phyloP scores from a whole-genome alignment of 257 asterid species.

The Lycium barbarum region DNA sequence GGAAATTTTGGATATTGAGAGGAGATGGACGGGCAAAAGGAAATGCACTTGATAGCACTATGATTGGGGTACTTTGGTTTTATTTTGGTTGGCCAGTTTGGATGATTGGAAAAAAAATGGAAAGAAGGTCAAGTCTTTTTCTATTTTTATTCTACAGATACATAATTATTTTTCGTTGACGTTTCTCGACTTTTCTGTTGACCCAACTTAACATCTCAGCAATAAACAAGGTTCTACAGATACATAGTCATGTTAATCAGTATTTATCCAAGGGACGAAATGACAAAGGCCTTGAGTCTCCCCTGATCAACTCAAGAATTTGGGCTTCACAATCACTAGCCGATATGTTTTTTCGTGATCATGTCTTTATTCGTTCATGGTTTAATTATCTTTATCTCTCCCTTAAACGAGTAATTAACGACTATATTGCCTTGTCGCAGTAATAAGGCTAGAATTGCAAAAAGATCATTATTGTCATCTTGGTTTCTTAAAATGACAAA shows the following conservation, averaged over 20 bases:
- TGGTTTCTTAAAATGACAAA: background rate
- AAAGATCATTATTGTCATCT: too few species aligned
- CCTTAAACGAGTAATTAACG: background rate
- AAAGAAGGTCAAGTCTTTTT: constrained; percentile 23
- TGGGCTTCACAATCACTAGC: background rate
- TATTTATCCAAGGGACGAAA: background rate
- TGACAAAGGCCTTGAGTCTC: background rate
- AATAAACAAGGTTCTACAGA: background rate
- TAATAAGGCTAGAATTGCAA: background rate
- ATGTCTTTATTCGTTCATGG: background rate
- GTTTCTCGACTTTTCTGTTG: background rate
- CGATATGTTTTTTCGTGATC: background rate
- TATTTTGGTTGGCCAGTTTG: constrained; percentile 26
- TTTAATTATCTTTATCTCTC: background rate
- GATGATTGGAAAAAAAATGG: background rate
- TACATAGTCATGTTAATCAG: too few species aligned
- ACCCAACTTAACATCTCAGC: background rate
- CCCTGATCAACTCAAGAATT: background rate
- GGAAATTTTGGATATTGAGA: background rate
- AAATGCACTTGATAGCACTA: constrained; percentile 2
- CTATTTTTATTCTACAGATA: background rate
- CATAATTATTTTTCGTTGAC: background rate
- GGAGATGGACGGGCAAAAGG: background rate
- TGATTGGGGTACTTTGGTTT: constrained; percentile 17
- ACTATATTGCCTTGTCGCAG: background rate